A percentile compares a stretch with the other conserved stretches of the same genome.
Evolutionary conservation across 805 yeast genomes (phyloP).

Genomic region (Yarrowia sp.): DNA sequence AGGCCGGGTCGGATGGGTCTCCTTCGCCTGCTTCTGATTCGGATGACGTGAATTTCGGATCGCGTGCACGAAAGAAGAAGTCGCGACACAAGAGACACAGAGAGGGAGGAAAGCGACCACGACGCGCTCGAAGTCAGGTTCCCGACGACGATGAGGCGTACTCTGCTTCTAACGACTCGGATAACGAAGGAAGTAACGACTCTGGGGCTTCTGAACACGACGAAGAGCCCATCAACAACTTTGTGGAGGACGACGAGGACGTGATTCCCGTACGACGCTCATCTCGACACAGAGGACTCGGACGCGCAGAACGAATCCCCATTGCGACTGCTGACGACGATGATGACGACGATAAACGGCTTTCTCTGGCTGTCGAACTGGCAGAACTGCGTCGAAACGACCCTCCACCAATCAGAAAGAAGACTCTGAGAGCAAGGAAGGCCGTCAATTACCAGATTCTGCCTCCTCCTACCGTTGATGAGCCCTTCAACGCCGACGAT

Average conservation of each 20-base stretch:
- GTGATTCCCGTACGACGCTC: constrained; percentile 11
- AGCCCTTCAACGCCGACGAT: constrained; percentile 39
- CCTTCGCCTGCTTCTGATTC: constrained; percentile 13
- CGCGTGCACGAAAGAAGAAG: constrained; percentile 7
- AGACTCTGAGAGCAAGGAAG: constrained; percentile 58
- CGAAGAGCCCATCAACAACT: constrained; percentile 19
- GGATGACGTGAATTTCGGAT: constrained; percentile 13
- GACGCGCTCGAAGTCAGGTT: constrained; percentile 6
- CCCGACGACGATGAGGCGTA: constrained; percentile 26
- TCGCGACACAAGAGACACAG: not conserved
- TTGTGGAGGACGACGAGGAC: constrained; percentile 20
- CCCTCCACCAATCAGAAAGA: constrained; percentile 50
- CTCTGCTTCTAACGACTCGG: constrained; percentile 10
- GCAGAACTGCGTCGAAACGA: constrained; percentile 32
- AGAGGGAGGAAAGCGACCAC: constrained; percentile 1
- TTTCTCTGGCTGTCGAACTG: constrained; percentile 30
- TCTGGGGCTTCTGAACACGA: constrained; percentile 1
- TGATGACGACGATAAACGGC: constrained; percentile 22
- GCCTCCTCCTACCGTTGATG: constrained; percentile 60
- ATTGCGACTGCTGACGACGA: constrained; percentile 28
- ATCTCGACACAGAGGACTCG: not conserved
- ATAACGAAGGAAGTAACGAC: not conserved
- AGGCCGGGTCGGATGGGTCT: not conserved
- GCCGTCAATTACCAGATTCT: constrained; percentile 78
- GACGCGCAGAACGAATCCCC: constrained; percentile 5